Conservation (phyloP, 179 eudicot genomes). For the Monotropa hypopitys region DNA sequence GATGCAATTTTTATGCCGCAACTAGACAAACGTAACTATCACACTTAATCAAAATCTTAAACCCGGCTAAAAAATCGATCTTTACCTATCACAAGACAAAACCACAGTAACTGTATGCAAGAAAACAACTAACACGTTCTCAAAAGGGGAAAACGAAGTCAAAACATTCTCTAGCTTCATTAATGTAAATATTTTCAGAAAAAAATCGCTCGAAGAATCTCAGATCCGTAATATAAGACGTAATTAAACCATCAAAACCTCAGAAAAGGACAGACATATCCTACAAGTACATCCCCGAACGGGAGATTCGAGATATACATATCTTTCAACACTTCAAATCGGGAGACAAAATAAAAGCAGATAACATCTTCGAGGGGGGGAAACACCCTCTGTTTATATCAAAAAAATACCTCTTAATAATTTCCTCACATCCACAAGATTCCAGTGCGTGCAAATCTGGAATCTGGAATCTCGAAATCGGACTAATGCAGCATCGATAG, state of each 20-base stretch:
- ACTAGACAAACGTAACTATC: not conserved
- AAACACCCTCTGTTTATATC: conserved; percentile 3
- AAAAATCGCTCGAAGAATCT: not conserved
- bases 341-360: not conserved
- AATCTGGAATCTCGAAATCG: not conserved
- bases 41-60: not conserved
- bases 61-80: not conserved
- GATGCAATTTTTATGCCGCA: not conserved
- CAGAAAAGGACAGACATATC: not conserved
- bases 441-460: not conserved
- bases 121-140: not conserved
- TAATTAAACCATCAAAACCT: not conserved
- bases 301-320: not conserved
- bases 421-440: not conserved
- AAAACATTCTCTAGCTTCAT: not conserved
- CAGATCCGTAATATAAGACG: conserved; percentile 2
- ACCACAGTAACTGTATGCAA: not conserved
- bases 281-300: not conserved
- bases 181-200: not conserved
- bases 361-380: not conserved
- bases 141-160: not conserved
- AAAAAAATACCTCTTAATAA: not conserved
- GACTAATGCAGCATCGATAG: not conserved
- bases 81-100: not conserved
- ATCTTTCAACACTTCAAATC: not conserved